Conservation (phyloP, 2,329 filamentous ascomycete species). For the Apiospora aurea region DNA sequence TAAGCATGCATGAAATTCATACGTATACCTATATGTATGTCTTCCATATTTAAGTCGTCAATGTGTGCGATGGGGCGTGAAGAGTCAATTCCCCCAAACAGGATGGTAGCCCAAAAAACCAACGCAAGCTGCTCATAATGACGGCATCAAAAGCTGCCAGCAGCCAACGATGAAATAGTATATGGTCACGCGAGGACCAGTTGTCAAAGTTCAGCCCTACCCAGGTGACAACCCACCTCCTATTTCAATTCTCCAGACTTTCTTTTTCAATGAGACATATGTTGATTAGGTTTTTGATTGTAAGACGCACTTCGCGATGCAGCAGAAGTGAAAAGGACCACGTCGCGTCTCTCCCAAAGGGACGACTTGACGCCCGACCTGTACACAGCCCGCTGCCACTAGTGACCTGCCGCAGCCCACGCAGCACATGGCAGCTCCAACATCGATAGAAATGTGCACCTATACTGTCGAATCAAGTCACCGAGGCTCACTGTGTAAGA, state of each 20-base stretch:
- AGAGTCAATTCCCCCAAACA: neutral
- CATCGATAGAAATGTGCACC: neutral
- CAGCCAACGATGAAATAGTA: neutral
- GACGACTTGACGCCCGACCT: neutral
- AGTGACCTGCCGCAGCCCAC: neutral
- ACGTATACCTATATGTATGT: neutral
- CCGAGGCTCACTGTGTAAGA: conserved; percentile 26
- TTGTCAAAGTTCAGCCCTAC: neutral
- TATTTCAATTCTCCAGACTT: neutral
- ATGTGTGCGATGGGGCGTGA: neutral
- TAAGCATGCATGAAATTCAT: neutral
- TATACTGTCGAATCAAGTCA: neutral
- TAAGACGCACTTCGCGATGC: neutral
- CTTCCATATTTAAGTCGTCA: neutral
- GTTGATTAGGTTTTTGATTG: neutral
- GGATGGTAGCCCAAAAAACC: neutral
- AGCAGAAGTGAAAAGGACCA: neutral
- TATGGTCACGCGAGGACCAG: neutral
- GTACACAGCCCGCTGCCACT: neutral
- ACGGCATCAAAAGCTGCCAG: neutral
- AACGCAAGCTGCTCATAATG: neutral
- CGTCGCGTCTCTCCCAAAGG: neutral
- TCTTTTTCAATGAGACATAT: neutral
- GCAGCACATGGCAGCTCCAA: neutral
- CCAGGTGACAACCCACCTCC: neutral